Conservation (phyloP, 2,329 filamentous ascomycete genomes). For the Aphanoascus verrucosus region DNA sequence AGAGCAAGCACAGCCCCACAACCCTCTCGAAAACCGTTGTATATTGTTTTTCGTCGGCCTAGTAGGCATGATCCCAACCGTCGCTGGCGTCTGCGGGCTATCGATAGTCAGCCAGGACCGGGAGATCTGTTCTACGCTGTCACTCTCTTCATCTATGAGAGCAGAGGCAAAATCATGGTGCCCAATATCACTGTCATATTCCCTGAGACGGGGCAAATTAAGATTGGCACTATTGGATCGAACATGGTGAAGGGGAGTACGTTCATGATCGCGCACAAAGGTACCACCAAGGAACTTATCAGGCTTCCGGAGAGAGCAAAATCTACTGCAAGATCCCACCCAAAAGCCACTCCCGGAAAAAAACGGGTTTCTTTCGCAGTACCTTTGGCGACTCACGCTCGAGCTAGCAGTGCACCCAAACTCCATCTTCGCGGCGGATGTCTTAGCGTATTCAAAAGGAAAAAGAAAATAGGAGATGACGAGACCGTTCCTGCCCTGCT, state of each 20-base stretch:
- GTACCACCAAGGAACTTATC: too few relatives aligned
- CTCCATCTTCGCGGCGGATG: conserved; percentile 11
- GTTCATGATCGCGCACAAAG: too few relatives aligned
- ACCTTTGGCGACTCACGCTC: not conserved
- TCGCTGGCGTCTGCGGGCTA: not conserved
- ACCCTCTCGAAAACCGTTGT: not conserved
- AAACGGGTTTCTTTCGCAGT: too few relatives aligned
- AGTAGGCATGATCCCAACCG: not conserved
- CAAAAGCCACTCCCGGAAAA: too few relatives aligned
- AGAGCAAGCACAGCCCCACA: not conserved
- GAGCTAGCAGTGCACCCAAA: not conserved
- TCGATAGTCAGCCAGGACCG: not conserved
- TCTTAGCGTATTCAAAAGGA: conserved; percentile 5
- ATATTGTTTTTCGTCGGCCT: not conserved
- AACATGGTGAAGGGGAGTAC: too few relatives aligned
- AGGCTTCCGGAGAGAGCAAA: too few relatives aligned
- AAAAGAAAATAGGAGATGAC: conserved; percentile 12
- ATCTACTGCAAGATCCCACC: too few relatives aligned
- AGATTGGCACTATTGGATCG: not conserved
- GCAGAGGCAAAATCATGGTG: not conserved
- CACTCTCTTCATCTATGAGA: not conserved
- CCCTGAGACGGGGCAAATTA: not conserved
- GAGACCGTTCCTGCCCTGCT: conserved; percentile 10
- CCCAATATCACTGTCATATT: not conserved
- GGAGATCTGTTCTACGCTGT: not conserved